Base-by-base conservation (phyloP, 805 yeast species). In the Schizosaccharomyces osmophilus region DNA sequence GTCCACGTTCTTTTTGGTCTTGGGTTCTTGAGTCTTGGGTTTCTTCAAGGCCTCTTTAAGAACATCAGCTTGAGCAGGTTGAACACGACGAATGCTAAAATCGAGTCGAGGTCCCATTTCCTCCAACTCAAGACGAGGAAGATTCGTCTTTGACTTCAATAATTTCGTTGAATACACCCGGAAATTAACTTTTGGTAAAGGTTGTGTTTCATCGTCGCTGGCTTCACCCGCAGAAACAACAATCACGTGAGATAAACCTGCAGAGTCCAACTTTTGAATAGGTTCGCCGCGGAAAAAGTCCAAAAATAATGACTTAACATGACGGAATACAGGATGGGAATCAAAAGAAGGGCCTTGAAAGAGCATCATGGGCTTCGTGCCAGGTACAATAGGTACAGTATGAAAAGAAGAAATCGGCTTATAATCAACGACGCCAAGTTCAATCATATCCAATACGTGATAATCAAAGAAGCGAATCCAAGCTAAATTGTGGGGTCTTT, bases 71-170 rank as follows among this genome's bases (percentile, higher is more conserved):
- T 84, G 79, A 61, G 97, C 85, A 19, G 79, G 75, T 67, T 83
- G 84, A 66, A 83, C 79, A 75, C 98, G 81, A 59, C 98, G 98
- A 63, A 93, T 78, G 67, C 83, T 82, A 74, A 93, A 90, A 71
- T 90, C 97, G 63, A 93, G 78, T 68, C 98, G 80, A 64, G 98
- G 98, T 0, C 98, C 98, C 64, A 87, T 83, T 72, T 93, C 98
- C 62, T 85, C 93, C 55, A 93, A 76, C 74, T 93, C 97, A 29
- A 93, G 89, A 70, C 98, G 79, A 62, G 98, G 97, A 62, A 87
- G 77, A 70, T 86, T 88, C 69, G 90, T 95, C 60, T 84, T 89
- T 17, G 75, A 69, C 70, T 78, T 82, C 71, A 73, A 84, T 4
- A 97, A 82, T 71, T 84, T 86, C 68, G 93, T 74, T 68, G 84